Percentiles rank a stretch among this genome's conserved stretches.
These are phyloP conservation scores for Trichosporon inkin DNA, from an alignment of 1,284 basidiomycete genomes.

Conservation along the genomic window DNA sequence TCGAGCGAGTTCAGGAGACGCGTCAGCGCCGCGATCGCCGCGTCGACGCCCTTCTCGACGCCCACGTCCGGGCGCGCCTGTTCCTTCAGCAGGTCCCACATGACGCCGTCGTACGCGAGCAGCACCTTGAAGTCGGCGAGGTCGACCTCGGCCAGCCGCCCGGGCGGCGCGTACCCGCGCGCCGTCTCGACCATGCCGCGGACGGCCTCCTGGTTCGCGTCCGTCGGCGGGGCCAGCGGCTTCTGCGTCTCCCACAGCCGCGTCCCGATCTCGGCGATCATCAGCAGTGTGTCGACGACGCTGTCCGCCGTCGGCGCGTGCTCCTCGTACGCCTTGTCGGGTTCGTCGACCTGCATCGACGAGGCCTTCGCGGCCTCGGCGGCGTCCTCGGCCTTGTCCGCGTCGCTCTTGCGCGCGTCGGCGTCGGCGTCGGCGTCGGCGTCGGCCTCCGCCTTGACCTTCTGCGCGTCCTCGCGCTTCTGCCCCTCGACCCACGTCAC, in stretches of 20 bases:
- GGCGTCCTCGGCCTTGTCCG: conserved; percentile 11
- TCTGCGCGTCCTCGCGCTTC: conserved; percentile 13
- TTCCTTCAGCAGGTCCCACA: conserved; percentile 38
- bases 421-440: too few species aligned
- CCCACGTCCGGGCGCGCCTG: conserved; percentile 28
- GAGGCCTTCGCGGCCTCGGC: conserved; percentile 13
- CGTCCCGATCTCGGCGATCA: conserved; percentile 35
- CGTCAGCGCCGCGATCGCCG: conserved; percentile 32
- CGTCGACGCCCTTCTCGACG: conserved; percentile 33
- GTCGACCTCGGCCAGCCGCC: conserved; percentile 43
- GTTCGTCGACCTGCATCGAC: conserved; percentile 18
- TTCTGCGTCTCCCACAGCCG: conserved; percentile 37
- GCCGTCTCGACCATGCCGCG: conserved; percentile 34
- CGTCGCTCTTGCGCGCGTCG: conserved; percentile 16
- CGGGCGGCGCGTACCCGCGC: conserved; percentile 22
- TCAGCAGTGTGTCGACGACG: conserved; percentile 39
- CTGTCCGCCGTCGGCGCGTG: conserved; percentile 43
- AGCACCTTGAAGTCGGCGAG: conserved; percentile 43
- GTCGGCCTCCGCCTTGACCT: conserved; percentile 18
- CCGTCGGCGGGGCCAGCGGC: conserved; percentile 30
- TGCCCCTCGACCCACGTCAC: conserved; percentile 25
- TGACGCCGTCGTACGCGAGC: conserved; percentile 37
- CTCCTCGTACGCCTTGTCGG: conserved; percentile 50
- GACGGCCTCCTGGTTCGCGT: conserved; percentile 34
- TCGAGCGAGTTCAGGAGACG: conserved; percentile 33